Evolutionary conservation across 2,329 filamentous ascomycete genomes (phyloP).

Genomic region (Sarocladiaceae sp.): DNA sequence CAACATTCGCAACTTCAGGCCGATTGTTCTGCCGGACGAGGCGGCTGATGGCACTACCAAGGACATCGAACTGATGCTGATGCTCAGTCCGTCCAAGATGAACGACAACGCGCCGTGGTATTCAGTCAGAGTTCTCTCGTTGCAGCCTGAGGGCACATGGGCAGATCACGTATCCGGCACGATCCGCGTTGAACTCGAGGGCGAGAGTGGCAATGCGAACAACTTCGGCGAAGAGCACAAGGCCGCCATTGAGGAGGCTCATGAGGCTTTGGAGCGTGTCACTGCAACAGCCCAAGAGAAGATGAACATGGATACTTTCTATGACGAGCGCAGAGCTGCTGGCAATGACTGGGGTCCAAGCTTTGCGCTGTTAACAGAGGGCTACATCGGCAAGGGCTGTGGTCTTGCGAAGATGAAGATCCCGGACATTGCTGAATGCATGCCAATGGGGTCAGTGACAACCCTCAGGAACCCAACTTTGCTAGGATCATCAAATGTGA

Average conservation of each 20-base stretch:
- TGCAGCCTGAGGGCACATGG: not conserved
- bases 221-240: not conserved
- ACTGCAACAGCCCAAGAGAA: not conserved
- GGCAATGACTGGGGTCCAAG: slow-evolving; percentile 3
- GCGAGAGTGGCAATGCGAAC: not conserved
- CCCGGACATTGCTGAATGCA: slow-evolving; percentile 12
- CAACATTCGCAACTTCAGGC: not conserved
- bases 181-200: not conserved
- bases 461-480: too few relatives aligned
- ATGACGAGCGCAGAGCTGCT: not conserved
- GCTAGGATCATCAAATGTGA: too few relatives aligned
- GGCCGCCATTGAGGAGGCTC: not conserved
- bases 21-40: not conserved
- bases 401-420: slow-evolving; percentile 8
- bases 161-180: not conserved
- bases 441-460: slow-evolving; percentile 13
- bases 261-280: not conserved
- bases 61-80: not conserved
- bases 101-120: not conserved
- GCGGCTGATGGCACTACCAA: not conserved
- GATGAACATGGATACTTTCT: not conserved
- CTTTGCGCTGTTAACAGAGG: not conserved
- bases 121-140: not conserved
- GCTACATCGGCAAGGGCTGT: not conserved
- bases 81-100: not conserved